phyloP scores from a whole-genome alignment of 2,329 filamentous ascomycete species.

The Fusarium sp. region DNA sequence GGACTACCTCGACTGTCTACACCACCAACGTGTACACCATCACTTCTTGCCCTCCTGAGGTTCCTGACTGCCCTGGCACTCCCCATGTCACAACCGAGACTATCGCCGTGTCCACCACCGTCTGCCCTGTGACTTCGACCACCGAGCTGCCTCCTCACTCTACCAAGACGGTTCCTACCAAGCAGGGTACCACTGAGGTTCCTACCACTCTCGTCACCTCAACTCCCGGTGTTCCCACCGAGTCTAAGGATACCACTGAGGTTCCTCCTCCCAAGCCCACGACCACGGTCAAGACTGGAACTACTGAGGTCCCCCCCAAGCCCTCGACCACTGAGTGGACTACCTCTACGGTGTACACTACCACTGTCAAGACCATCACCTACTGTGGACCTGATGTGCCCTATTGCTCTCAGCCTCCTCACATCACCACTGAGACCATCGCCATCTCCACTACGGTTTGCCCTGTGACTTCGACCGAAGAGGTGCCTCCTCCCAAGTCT shows the following conservation, averaged over 20 bases:
- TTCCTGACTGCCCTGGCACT: constrained; percentile 32
- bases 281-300: constrained; percentile 1
- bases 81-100: constrained; percentile 36
- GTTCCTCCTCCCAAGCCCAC: constrained; percentile 14
- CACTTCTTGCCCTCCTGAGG: constrained; percentile 31
- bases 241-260: constrained; percentile 5
- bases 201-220: constrained; percentile 8
- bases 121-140: constrained; percentile 37
- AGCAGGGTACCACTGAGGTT: background rate
- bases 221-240: background rate
- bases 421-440: constrained; percentile 15
- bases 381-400: constrained; percentile 3
- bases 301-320: background rate
- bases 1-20: constrained; percentile 31
- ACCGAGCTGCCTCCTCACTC: background rate
- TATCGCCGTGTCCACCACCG: constrained; percentile 37
- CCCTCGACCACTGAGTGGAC: constrained; percentile 1
- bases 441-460: constrained; percentile 12
- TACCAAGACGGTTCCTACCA: background rate
- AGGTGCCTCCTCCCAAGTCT: background rate
- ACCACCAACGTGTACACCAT: constrained; percentile 39
- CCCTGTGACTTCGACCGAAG: constrained; percentile 12
- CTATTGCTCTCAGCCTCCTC: constrained; percentile 6
- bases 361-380: constrained; percentile 8
- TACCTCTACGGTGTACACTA: constrained; percentile 18